These are phyloP conservation scores for Cystobasidium onofrii DNA, from an alignment of 768 basidiomycete genomes.

Conservation along the genomic window DNA sequence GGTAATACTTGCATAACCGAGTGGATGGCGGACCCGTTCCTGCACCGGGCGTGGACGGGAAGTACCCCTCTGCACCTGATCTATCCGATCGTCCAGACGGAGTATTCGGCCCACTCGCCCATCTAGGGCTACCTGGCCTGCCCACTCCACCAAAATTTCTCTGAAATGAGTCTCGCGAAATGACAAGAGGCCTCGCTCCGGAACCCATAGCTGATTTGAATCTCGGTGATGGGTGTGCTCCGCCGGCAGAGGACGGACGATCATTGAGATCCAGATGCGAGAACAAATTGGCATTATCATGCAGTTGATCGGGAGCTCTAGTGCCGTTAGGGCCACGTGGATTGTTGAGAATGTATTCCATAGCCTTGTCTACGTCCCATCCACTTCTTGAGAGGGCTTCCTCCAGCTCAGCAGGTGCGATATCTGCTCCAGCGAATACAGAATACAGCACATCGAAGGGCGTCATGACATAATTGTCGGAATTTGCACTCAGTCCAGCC, in stretches of 20 bases:
- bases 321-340: conserved; percentile 47
- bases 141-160: conserved; percentile 39
- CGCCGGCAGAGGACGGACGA: neutral
- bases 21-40: conserved; percentile 47
- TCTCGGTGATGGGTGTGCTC: neutral
- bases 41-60: conserved; percentile 32
- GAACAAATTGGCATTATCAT: conserved; percentile 25
- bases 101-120: conserved; percentile 9
- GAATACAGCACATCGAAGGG: conserved; percentile 92
- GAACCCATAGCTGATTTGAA: conserved; percentile 20
- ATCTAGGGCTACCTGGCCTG: conserved; percentile 18
- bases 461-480: conserved; percentile 58
- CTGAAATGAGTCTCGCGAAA: conserved; percentile 42
- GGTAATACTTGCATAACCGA: conserved; percentile 89
- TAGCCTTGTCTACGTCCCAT: conserved; percentile 91
- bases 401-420: conserved; percentile 84
- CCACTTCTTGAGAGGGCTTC: conserved; percentile 78
- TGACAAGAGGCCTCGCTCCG: conserved; percentile 40
- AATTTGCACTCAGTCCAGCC: neutral
- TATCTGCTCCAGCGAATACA: conserved; percentile 66
- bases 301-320: conserved; percentile 48
- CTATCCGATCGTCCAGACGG: conserved; percentile 33
- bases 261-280: neutral
- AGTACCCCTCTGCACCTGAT: conserved; percentile 27
- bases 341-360: conserved; percentile 82